Conservation (phyloP, 345 rosid genomes). For the Iberis pinnata region DNA sequence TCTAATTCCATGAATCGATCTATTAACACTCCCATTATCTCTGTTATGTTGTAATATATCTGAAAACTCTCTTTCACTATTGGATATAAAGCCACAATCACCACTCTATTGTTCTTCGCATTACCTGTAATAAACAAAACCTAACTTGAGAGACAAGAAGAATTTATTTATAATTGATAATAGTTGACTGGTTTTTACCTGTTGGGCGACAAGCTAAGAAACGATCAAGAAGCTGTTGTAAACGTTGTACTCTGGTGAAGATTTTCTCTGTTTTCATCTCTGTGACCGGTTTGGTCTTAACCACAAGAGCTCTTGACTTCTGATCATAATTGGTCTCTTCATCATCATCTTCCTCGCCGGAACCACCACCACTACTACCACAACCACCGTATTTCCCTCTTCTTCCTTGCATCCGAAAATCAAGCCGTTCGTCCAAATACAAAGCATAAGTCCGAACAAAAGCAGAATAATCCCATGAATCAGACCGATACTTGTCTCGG, state of each 20-base stretch:
- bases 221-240: conserved; percentile 75
- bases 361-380: conserved; percentile 22
- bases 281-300: conserved; percentile 36
- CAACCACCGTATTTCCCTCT: conserved; percentile 37
- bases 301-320: conserved; percentile 14
- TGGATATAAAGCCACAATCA: conserved; percentile 62
- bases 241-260: conserved; percentile 47
- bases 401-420: conserved; percentile 52
- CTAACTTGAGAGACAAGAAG: conserved; percentile 17
- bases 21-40: conserved; percentile 46
- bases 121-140: conserved; percentile 33
- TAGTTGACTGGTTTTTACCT: conserved; percentile 37
- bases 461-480: conserved; percentile 79
- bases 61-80: conserved; percentile 73
- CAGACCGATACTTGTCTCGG: conserved; percentile 40
- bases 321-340: background rate
- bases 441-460: conserved; percentile 67
- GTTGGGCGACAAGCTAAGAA: conserved; percentile 81
- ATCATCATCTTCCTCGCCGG: conserved; percentile 39
- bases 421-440: conserved; percentile 71
- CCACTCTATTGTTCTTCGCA: conserved; percentile 58
- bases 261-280: conserved; percentile 50
- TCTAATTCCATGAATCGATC: conserved; percentile 74
- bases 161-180: background rate
- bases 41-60: conserved; percentile 52